A percentile compares a stretch with the other conserved stretches of the same genome.
These are phyloP conservation scores for Hydnum rufescens DNA, from an alignment of 768 basidiomycete species.

Conservation along the genomic window DNA sequence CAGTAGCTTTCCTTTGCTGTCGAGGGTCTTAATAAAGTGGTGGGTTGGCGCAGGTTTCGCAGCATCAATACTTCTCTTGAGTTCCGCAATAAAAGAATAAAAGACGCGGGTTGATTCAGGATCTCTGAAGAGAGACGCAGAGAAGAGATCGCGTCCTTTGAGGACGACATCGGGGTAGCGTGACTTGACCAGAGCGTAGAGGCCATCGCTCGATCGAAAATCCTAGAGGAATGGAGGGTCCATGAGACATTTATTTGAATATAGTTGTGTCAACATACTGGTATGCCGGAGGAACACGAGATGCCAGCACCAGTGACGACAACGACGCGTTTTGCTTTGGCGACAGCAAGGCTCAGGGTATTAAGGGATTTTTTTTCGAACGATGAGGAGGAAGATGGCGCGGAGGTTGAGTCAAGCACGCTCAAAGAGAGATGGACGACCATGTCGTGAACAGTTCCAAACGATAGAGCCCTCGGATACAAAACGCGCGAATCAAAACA, in stretches of 20 bases:
- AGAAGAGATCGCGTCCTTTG: constrained; percentile 89
- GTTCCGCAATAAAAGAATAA: constrained; percentile 84
- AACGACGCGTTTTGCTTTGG: constrained; percentile 70
- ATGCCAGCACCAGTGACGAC: constrained; percentile 92
- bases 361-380: constrained; percentile 25
- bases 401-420: constrained; percentile 8
- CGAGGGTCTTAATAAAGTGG: constrained; percentile 66
- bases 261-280: constrained; percentile 32
- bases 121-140: constrained; percentile 78
- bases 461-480: too few relatives aligned
- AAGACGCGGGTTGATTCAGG: constrained; percentile 71
- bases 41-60: constrained; percentile 79
- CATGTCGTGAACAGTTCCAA: constrained; percentile 4
- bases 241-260: not conserved
- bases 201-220: constrained; percentile 84
- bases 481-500: too few relatives aligned
- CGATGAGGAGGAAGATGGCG: constrained; percentile 13
- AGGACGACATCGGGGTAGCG: constrained; percentile 65
- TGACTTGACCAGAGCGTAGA: constrained; percentile 79
- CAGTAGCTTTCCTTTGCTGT: constrained; percentile 63
- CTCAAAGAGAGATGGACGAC: constrained; percentile 16
- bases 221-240: constrained; percentile 36
- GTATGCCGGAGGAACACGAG: constrained; percentile 90
- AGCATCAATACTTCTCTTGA: constrained; percentile 62
- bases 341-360: constrained; percentile 56